Evolutionary conservation across 2,329 filamentous ascomycete genomes (phyloP).

Genomic region (Colletotrichum liriopes): DNA sequence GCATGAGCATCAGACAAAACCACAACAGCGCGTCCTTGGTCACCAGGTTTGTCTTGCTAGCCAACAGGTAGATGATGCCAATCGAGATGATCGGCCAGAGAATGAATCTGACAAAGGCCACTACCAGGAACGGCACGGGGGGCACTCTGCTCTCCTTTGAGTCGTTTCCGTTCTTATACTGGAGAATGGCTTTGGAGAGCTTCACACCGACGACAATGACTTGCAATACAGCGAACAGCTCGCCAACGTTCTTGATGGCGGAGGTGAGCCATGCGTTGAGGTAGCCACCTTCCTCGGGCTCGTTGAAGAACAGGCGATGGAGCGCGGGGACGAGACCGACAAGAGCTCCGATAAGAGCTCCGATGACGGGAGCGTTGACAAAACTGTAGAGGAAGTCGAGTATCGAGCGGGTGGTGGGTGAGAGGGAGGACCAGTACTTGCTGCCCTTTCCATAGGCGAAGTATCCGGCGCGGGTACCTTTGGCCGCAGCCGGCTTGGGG

Average conservation of each 20-base stretch:
- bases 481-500: conserved; percentile 50
- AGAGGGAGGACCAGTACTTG: conserved; percentile 32
- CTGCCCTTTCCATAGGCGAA: conserved; percentile 20
- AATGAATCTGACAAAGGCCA: conserved; percentile 71
- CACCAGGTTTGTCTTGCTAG: conserved; percentile 66
- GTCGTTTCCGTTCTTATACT: conserved; percentile 50
- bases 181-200: conserved; percentile 66
- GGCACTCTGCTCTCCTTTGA: conserved; percentile 50
- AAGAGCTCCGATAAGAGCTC: conserved; percentile 70
- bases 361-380: conserved; percentile 74
- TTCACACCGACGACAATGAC: conserved; percentile 79
- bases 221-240: conserved; percentile 75
- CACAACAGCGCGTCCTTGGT: conserved; percentile 74
- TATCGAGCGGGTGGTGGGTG: conserved; percentile 48
- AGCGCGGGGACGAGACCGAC: conserved; percentile 73
- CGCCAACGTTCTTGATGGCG: conserved; percentile 73
- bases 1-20: conserved; percentile 71
- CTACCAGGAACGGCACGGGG: conserved; percentile 64
- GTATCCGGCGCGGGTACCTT: conserved; percentile 43
- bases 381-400: conserved; percentile 62
- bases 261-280: conserved; percentile 78
- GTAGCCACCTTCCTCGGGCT: conserved; percentile 71
- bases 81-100: conserved; percentile 70
- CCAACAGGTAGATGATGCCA: conserved; percentile 68
- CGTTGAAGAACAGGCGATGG: conserved; percentile 74